phyloP scores from a whole-genome alignment of 345 rosid genomes.

The Boechera divaricarpa region DNA sequence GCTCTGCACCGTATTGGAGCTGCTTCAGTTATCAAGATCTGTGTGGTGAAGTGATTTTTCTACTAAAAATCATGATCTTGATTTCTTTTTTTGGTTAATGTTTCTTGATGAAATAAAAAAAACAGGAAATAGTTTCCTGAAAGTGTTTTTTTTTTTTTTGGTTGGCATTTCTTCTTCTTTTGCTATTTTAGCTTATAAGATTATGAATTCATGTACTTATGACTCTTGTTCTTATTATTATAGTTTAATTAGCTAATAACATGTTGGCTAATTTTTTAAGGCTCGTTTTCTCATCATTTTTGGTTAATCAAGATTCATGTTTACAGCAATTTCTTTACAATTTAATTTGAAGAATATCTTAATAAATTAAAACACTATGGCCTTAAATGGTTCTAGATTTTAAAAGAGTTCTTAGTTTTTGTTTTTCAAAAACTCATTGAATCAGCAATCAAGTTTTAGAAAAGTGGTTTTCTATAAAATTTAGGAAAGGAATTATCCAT shows the following conservation, averaged over 20 bases:
- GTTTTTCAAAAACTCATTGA: too few relatives aligned
- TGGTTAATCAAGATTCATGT: background rate
- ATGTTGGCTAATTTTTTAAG: background rate
- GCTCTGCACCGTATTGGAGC: conserved; percentile 36
- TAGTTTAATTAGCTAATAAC: background rate
- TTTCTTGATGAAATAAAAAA: conserved; percentile 14
- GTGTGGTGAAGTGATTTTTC: conserved; percentile 21
- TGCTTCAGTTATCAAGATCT: conserved; percentile 40
- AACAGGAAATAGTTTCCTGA: conserved; percentile 12
- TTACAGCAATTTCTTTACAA: too few relatives aligned
- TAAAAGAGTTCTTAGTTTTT: too few relatives aligned
- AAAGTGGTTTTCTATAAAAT: too few relatives aligned
- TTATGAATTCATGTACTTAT: background rate
- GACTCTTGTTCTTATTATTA: background rate
- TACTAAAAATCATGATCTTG: conserved; percentile 4
- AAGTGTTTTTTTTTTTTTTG: background rate
- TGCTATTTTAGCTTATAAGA: background rate
- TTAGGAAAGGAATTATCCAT: too few relatives aligned
- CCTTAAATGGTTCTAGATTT: too few relatives aligned
- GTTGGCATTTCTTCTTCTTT: background rate
- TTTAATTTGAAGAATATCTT: too few relatives aligned
- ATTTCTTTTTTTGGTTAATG: background rate
- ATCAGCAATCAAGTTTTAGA: too few relatives aligned
- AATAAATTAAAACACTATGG: too few relatives aligned
- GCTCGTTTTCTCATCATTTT: background rate